Evolutionary conservation across 768 basidiomycete genomes (phyloP).

Genomic region (Rubroboletus satanas): DNA sequence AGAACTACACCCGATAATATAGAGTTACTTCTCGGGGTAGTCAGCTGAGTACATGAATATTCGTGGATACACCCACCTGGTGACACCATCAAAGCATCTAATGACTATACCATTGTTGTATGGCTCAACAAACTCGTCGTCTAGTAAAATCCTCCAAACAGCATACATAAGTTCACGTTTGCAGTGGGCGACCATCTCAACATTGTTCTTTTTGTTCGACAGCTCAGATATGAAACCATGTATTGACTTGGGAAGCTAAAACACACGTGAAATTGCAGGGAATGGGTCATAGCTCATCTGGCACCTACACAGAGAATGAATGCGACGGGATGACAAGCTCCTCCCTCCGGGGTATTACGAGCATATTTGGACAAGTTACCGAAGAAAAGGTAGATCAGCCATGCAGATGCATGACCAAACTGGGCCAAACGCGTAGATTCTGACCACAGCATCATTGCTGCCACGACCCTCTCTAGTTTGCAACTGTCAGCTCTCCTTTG

Average conservation of each 20-base stretch:
- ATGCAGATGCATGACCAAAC: conserved; percentile 15
- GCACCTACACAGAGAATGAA: conserved; percentile 18
- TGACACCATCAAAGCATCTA: not conserved
- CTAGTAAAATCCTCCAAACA: not conserved
- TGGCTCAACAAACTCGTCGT: not conserved
- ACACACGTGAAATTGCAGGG: too few relatives aligned
- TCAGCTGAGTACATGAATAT: not conserved
- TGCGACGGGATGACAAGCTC: conserved; percentile 20
- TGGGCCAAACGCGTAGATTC: conserved; percentile 10
- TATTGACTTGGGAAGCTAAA: not conserved
- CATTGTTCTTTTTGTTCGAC: not conserved
- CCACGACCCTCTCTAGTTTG: conserved; percentile 8
- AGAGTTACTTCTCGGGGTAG: not conserved
- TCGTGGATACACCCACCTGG: not conserved
- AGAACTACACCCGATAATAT: not conserved
- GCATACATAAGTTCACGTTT: not conserved
- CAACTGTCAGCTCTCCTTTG: not conserved
- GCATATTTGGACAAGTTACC: conserved; percentile 23
- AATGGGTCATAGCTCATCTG: not conserved
- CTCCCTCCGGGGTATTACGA: not conserved
- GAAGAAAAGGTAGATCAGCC: too few relatives aligned
- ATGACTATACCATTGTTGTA: not conserved
- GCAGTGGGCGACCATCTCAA: not conserved
- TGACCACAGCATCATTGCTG: conserved; percentile 17
- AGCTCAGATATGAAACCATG: not conserved